Conservation (phyloP, 202 grass and related monocot species). For the Musa balbisiana region DNA sequence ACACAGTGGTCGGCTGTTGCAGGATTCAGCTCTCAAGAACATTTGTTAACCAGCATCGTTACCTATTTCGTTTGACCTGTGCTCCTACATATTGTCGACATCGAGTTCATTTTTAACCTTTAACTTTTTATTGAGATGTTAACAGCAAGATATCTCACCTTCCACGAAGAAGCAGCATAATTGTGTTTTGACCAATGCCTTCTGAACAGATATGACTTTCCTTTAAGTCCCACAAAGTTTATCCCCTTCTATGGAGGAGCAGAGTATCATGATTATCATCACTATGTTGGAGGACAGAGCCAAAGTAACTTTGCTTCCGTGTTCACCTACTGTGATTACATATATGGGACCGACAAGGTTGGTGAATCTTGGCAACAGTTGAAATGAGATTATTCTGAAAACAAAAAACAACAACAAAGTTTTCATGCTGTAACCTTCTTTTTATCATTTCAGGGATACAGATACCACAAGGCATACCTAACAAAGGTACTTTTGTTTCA, state of each 20-base stretch:
- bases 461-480: constrained; percentile 14
- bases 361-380: too few relatives aligned
- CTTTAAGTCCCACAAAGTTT: constrained; percentile 16
- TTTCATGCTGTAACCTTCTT: neutral
- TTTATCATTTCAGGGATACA: constrained; percentile 22
- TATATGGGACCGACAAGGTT: constrained; percentile 27
- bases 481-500: constrained; percentile 8
- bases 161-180: neutral
- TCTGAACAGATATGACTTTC: constrained; percentile 24
- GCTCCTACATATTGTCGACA: too few relatives aligned
- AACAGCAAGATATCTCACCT: neutral
- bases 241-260: constrained; percentile 28
- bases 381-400: constrained; percentile 1
- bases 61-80: neutral
- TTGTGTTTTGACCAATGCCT: neutral
- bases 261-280: constrained; percentile 29
- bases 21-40: neutral
- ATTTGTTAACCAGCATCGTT: neutral
- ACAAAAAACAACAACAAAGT: neutral
- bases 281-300: constrained; percentile 26
- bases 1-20: neutral
- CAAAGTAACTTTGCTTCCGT: constrained; percentile 26
- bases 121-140: neutral
- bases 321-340: constrained; percentile 26
- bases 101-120: neutral